These are phyloP conservation scores for Rhamnella rubrinervis DNA, from an alignment of 331 rosid species.

Conservation along the genomic window DNA sequence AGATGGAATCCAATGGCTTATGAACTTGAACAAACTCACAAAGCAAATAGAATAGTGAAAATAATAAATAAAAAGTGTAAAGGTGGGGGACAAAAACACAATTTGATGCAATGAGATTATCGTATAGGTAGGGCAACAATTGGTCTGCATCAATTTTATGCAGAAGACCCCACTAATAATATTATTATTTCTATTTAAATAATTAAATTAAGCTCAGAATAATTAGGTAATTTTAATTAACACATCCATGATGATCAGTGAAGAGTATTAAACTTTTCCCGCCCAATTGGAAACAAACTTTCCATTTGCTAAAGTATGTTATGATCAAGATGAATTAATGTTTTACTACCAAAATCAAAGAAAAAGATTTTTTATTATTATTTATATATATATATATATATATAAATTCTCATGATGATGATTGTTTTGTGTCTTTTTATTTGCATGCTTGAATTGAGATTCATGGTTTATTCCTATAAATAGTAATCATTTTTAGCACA, in stretches of 20 bases:
- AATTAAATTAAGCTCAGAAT: no score
- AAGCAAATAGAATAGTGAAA: no score
- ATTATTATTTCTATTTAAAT: no score
- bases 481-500: constrained; percentile 11
- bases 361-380: no score
- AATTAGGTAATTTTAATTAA: background rate
- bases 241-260: constrained; percentile 1
- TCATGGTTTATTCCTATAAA: background rate
- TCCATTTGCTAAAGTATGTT: background rate
- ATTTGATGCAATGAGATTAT: no score
- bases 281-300: constrained; percentile 15
- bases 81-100: no score
- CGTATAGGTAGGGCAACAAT: no score
- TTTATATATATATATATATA: no score
- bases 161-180: no score
- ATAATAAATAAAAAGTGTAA: no score
- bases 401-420: constrained; percentile 9
- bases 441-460: constrained; percentile 22
- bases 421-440: background rate
- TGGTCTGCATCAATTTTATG: no score
- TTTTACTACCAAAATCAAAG: background rate
- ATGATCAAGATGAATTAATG: background rate
- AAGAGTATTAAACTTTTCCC: constrained; percentile 6
- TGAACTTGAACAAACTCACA: no score
- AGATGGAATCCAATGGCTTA: constrained; percentile 22